phyloP scores from a whole-genome alignment of 1,284 basidiomycete genomes.

The Exobasidium rhododendri region DNA sequence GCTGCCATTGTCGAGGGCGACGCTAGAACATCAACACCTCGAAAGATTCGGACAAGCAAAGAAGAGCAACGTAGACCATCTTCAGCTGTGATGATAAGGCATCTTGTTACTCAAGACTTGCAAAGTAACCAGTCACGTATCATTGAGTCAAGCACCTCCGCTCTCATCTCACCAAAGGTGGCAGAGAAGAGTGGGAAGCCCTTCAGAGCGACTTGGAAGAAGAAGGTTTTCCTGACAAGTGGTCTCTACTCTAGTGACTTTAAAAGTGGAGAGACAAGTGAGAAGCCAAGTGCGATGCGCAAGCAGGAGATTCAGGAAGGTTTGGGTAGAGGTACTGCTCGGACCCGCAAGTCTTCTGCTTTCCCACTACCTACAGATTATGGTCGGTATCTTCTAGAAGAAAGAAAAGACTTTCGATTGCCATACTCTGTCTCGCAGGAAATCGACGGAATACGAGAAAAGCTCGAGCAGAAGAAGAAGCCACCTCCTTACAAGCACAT shows the following conservation, averaged over 20 bases:
- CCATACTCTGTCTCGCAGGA: conserved; percentile 26
- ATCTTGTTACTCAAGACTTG: neutral
- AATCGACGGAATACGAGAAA: conserved; percentile 27
- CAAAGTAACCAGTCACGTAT: neutral
- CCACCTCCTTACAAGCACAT: conserved; percentile 41
- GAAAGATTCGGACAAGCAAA: neutral
- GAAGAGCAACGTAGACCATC: neutral
- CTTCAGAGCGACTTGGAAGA: neutral
- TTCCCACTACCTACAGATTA: conserved; percentile 8
- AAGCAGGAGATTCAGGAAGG: neutral
- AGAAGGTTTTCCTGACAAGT: conserved; percentile 2
- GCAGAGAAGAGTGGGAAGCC: too few relatives aligned
- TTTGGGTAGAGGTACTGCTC: neutral
- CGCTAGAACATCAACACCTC: too few relatives aligned
- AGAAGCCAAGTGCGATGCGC: neutral
- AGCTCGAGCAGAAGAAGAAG: conserved; percentile 33
- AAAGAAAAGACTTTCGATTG: conserved; percentile 34
- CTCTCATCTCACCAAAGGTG: too few relatives aligned
- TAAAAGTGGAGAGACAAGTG: neutral
- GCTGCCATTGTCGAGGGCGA: too few relatives aligned
- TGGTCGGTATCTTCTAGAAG: conserved; percentile 17
- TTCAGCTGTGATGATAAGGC: neutral
- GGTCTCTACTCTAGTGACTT: conserved; percentile 9
- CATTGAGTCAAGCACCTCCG: too few relatives aligned
- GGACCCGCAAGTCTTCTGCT: neutral